Percentiles rank a stretch among this genome's conserved stretches.
Evolutionary conservation across 768 basidiomycete genomes (phyloP).

Genomic region (Gloeostereum incarnatum): DNA sequence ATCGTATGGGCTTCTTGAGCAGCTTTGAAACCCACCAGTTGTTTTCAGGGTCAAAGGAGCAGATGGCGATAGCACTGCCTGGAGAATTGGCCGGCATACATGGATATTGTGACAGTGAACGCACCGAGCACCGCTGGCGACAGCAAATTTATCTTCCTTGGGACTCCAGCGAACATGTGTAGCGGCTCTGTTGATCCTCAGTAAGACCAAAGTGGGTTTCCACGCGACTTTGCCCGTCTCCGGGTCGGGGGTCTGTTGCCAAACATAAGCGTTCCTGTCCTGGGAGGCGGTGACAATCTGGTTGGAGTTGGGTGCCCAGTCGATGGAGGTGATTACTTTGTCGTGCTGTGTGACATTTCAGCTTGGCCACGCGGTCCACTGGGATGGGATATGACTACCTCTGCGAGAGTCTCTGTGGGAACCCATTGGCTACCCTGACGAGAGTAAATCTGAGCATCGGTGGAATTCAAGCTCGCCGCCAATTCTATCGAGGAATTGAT

Average conservation of each 20-base stretch:
- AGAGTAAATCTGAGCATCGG: slow-evolving; percentile 77
- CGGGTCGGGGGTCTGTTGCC: slow-evolving; percentile 76
- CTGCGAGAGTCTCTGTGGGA: slow-evolving; percentile 67
- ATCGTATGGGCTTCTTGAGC: slow-evolving; percentile 94
- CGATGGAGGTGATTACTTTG: slow-evolving; percentile 94
- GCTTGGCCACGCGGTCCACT: too few species aligned
- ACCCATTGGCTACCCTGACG: slow-evolving; percentile 63
- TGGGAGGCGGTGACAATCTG: slow-evolving; percentile 99
- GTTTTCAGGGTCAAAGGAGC: slow-evolving; percentile 94
- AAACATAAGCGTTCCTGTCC: slow-evolving; percentile 98
- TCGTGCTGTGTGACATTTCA: too few species aligned
- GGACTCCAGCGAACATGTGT: slow-evolving; percentile 96
- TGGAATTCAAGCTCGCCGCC: slow-evolving; percentile 84
- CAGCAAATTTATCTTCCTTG: slow-evolving; percentile 97
- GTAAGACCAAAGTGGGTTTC: slow-evolving; percentile 95
- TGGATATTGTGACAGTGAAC: slow-evolving; percentile 7
- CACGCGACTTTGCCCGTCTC: slow-evolving; percentile 65
- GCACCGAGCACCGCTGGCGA: slow-evolving; percentile 91
- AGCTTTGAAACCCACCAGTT: slow-evolving; percentile 99
- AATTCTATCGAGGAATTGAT: slow-evolving; percentile 47
- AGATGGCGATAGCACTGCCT: slow-evolving; percentile 82
- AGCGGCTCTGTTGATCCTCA: slow-evolving; percentile 93
- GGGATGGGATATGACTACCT: too few species aligned
- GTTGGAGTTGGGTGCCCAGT: slow-evolving; percentile 96
- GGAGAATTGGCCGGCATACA: slow-evolving; percentile 3